These are phyloP conservation scores for Chlorophyllum brunneum DNA, from an alignment of 768 basidiomycete species.

Conservation along the genomic window DNA sequence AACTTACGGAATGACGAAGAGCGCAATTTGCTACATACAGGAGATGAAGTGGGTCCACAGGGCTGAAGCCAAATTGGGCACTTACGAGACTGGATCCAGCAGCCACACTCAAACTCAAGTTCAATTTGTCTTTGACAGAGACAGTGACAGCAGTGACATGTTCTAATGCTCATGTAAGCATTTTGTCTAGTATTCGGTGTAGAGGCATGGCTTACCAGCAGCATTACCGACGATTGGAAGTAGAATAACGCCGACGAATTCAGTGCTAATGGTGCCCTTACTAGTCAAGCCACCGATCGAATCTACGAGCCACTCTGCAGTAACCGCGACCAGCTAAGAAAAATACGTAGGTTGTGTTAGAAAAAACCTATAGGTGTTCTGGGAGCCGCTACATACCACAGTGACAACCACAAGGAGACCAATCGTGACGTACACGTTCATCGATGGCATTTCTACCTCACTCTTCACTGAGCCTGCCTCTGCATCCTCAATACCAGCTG, in stretches of 20 bases:
- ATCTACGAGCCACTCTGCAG: constrained; percentile 72
- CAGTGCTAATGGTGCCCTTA: constrained; percentile 54
- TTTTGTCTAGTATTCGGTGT: not conserved
- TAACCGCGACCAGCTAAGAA: constrained; percentile 54
- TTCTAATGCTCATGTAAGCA: constrained; percentile 36
- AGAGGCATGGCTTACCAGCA: constrained; percentile 43
- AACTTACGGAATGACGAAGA: constrained; percentile 80
- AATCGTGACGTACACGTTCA: constrained; percentile 54
- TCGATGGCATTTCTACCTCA: constrained; percentile 45
- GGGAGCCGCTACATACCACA: constrained; percentile 43
- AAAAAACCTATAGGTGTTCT: constrained; percentile 18
- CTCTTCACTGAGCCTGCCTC: constrained; percentile 26
- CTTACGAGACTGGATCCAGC: constrained; percentile 80
- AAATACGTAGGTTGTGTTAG: constrained; percentile 21
- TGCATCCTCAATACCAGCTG: not conserved
- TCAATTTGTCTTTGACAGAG: constrained; percentile 85
- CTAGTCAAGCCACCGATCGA: constrained; percentile 75
- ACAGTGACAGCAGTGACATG: constrained; percentile 91
- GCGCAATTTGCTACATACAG: constrained; percentile 66
- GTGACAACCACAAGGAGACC: constrained; percentile 56
- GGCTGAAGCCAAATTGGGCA: constrained; percentile 11
- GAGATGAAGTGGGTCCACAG: constrained; percentile 6
- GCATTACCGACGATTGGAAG: constrained; percentile 92
- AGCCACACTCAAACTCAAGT: constrained; percentile 85
- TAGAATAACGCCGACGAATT: constrained; percentile 82